Evolutionary conservation across 805 yeast genomes (phyloP), one percentile per base, ranked within the genome.

Genomic region (Lachancea meyersii): DNA sequence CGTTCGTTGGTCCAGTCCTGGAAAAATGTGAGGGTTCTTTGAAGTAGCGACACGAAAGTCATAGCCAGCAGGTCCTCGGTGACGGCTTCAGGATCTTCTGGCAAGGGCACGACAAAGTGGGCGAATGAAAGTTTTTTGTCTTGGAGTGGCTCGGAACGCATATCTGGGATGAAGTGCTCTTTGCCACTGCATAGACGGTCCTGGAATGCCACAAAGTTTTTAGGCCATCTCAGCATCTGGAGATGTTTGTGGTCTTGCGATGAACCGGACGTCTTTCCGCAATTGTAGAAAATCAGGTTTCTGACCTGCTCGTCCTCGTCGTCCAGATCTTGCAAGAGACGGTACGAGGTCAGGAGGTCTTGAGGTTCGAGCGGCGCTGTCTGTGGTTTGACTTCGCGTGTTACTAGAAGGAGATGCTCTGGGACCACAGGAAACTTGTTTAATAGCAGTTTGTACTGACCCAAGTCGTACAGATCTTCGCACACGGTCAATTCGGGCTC

Each of bases 191-290:
- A 67, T n/a, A 73, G 54, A 11, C 55, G 48, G 35, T 77, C 80
- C 40, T 86, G 82, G 57, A 75, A 79, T 5, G 84, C 75, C 1
- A 61, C 63, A 58, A 79, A 80, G 18, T 70, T 65, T 6, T 65
- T 59, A 1, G 96, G 94, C 34, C 85, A 67, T 34, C 78, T 71
- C 73, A 91, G 69, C 63, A 89, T 80, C 64, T 93, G 98, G 48
- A 93, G 64, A 64, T 91, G 98, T 59, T 86, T 87, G 67, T 91
- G 98, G 37, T 85, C 82, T 56, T 88, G 93, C 0, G 96, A 87
- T n/a, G 96, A 95, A 1, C 97, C 98, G 48, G 94, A 79, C 52
- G 78, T 73, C 16, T 80, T 78, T 6, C 98, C 98, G 57, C 86
- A 80, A 63, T 91, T 91, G 72, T 78, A 91, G 63, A 91, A 91